Percentiles rank a stretch among this genome's conserved stretches.
These are phyloP conservation scores for Cyclostephanos tholiformis DNA, from an alignment of 108 stramenopile genomes.

Conservation along the genomic window DNA sequence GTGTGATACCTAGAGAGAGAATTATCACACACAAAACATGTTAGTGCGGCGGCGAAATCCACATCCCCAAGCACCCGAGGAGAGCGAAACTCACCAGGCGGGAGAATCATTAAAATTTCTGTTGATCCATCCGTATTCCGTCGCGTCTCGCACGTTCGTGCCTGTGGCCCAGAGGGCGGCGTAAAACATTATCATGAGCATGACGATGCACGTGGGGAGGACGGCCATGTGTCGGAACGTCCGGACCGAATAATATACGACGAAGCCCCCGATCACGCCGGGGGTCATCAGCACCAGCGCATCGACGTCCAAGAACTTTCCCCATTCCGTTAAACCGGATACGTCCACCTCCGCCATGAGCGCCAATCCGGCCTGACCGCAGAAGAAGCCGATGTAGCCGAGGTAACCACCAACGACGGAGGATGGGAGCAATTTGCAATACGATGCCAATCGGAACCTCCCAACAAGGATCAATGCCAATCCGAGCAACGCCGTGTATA, in stretches of 20 bases:
- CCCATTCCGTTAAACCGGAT: slow-evolving; percentile 60
- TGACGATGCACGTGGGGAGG: slow-evolving; percentile 79
- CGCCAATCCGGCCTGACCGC: slow-evolving; percentile 89
- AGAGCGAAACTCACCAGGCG: slow-evolving; percentile 23
- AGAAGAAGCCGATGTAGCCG: slow-evolving; percentile 98
- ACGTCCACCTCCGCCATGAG: slow-evolving; percentile 73
- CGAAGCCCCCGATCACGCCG: slow-evolving; percentile 78
- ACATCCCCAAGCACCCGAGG: not conserved
- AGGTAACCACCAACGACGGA: slow-evolving; percentile 97
- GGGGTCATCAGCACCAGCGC: slow-evolving; percentile 67
- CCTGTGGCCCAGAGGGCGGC: slow-evolving; percentile 53
- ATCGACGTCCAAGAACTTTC: slow-evolving; percentile 39
- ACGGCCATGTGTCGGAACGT: slow-evolving; percentile 78
- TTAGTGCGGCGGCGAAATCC: not conserved
- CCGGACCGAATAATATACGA: slow-evolving; percentile 74
- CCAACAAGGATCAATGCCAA: slow-evolving; percentile 83
- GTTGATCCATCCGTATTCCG: slow-evolving; percentile 82
- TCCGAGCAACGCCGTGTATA: slow-evolving; percentile 88
- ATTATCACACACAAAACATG: slow-evolving; percentile 4
- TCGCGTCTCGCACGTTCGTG: slow-evolving; percentile 69
- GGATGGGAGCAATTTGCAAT: slow-evolving; percentile 93
- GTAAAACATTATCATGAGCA: slow-evolving; percentile 84
- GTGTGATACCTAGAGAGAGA: slow-evolving; percentile 74
- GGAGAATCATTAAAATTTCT: slow-evolving; percentile 39
- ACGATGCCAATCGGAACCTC: slow-evolving; percentile 78